phyloP scores from a whole-genome alignment of 1,139 yeast genomes.

The Trichomonascaceae sp. region DNA sequence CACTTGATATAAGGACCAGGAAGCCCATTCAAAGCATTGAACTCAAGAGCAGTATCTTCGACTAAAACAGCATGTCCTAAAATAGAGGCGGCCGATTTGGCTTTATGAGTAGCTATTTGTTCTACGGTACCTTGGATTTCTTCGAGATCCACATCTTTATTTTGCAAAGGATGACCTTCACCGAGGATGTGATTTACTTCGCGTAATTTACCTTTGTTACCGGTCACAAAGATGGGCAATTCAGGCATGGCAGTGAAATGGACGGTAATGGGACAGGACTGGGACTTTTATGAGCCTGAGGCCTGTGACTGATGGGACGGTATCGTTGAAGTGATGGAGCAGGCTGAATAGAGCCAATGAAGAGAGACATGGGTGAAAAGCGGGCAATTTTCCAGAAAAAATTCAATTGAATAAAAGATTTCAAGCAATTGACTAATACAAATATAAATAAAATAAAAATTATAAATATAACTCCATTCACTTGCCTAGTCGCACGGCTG shows the following conservation, averaged over 20 bases:
- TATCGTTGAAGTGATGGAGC: too few relatives aligned
- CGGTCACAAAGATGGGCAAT: slow-evolving; percentile 39
- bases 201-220: slow-evolving; percentile 78
- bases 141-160: slow-evolving; percentile 67
- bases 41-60: slow-evolving; percentile 91
- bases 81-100: slow-evolving; percentile 62
- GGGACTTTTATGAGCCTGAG: too few relatives aligned
- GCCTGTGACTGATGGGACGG: not conserved
- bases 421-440: too few relatives aligned
- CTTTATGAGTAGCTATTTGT: slow-evolving; percentile 77
- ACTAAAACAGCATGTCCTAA: slow-evolving; percentile 75
- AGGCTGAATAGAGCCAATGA: too few relatives aligned
- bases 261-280: not conserved
- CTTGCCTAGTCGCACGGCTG: too few relatives aligned
- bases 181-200: slow-evolving; percentile 81
- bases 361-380: too few relatives aligned
- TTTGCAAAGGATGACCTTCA: slow-evolving; percentile 38
- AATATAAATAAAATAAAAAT: too few relatives aligned
- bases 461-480: too few relatives aligned
- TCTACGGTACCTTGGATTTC: slow-evolving; percentile 88
- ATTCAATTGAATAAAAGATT: too few relatives aligned
- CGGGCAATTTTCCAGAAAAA: too few relatives aligned
- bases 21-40: slow-evolving; percentile 68
- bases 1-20: slow-evolving; percentile 95
- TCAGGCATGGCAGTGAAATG: not conserved